Percentiles rank a stretch among this genome's conserved stretches.
phyloP scores from a whole-genome alignment of 257 asterid species.

The Cordia subcordata region DNA sequence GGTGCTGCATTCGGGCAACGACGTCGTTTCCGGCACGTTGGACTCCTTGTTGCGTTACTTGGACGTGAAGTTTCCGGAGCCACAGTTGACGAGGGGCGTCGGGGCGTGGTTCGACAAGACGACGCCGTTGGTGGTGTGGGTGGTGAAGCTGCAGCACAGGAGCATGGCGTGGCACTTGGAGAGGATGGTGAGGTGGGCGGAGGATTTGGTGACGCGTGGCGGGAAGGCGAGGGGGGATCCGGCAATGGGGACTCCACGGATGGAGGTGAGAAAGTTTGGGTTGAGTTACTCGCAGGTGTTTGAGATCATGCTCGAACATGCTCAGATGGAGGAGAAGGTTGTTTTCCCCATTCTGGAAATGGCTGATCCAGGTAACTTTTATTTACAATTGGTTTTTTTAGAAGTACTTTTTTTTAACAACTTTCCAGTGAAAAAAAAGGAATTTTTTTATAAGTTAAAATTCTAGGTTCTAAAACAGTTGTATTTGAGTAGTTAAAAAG shows the following conservation, averaged over 20 bases:
- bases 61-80: conserved; percentile 84
- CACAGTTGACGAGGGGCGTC: conserved; percentile 42
- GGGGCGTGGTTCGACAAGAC: conserved; percentile 78
- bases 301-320: conserved; percentile 88
- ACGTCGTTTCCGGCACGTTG: conserved; percentile 76
- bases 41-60: conserved; percentile 57
- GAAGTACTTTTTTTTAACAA: no score
- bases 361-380: conserved; percentile 79
- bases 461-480: no score
- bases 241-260: conserved; percentile 79
- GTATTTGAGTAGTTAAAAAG: no score
- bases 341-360: conserved; percentile 85
- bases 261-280: conserved; percentile 90
- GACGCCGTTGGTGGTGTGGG: conserved; percentile 90
- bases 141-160: conserved; percentile 82
- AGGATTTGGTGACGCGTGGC: conserved; percentile 81
- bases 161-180: conserved; percentile 88
- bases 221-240: conserved; percentile 76
- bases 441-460: no score
- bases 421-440: no score
- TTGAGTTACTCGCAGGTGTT: conserved; percentile 62
- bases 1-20: conserved; percentile 53
- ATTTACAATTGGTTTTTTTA: background rate
- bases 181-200: conserved; percentile 89
- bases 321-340: conserved; percentile 95